Evolutionary conservation across 208 protist genomes (phyloP).

Genomic region (Leishmania amazonensis): DNA sequence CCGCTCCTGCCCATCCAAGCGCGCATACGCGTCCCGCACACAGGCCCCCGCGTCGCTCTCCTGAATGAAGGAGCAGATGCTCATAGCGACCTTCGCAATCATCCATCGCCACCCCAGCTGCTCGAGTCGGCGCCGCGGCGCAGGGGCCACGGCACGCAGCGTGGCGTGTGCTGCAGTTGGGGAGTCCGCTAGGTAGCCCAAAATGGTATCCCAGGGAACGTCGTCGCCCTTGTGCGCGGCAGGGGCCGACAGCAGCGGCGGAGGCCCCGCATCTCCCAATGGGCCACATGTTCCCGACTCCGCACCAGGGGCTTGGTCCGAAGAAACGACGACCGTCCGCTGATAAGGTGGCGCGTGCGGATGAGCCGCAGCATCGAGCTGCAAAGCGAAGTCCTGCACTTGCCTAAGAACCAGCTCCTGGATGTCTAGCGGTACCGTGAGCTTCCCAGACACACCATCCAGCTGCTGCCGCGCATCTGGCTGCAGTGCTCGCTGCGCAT

Average conservation of each 20-base stretch:
- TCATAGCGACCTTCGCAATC: constrained; percentile 4
- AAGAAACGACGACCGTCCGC: background rate
- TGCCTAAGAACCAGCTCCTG: constrained; percentile 26
- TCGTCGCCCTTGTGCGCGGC: constrained; percentile 1
- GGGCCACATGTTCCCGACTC: background rate
- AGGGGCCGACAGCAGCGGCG: background rate
- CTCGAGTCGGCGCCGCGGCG: constrained; percentile 16
- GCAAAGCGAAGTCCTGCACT: constrained; percentile 21
- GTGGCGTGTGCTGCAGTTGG: constrained; percentile 1
- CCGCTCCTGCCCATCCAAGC: constrained; percentile 34
- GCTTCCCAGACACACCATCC: background rate
- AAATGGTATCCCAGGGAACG: constrained; percentile 17
- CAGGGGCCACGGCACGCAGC: constrained; percentile 23
- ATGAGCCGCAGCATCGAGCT: constrained; percentile 2
- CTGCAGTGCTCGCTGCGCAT: constrained; percentile 19
- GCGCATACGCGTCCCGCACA: constrained; percentile 29
- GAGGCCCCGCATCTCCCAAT: background rate
- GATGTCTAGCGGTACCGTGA: constrained; percentile 3
- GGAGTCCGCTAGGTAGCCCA: constrained; percentile 4
- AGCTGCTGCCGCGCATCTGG: constrained; percentile 8
- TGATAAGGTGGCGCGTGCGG: background rate
- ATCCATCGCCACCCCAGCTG: constrained; percentile 29
- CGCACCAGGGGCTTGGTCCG: background rate
- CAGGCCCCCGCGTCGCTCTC: constrained; percentile 15
- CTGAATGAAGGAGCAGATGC: constrained; percentile 19